Evolutionary conservation across 2,329 filamentous ascomycete species (phyloP), one percentile per base, ranked within the genome.

Genomic region (Fusarium sulawesiense): DNA sequence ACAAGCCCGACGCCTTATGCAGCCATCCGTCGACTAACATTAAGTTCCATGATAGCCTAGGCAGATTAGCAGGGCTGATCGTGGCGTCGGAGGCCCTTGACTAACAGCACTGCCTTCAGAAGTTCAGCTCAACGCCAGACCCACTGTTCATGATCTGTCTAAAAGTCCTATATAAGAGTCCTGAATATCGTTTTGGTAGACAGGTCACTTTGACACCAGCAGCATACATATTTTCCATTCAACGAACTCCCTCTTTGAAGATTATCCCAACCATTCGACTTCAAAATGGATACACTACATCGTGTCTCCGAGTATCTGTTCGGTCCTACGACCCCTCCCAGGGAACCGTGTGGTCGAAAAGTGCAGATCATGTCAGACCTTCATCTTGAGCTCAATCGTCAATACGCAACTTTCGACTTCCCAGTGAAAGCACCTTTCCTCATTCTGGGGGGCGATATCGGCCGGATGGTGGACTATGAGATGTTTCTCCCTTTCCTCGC

Each of bases 371-470:
- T 86, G 62, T 87, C 85, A 2, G 85, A 87, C 66, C 77, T 86
- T 6, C 84, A 87, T 71, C 81, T 86, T 7, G 83, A 87, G 60
- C 73, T 83, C 32, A 78, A 79, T 42, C 73, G 81, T 34, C 80
- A 84, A 60, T 86, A 85, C 64, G 62, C 71, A 9, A 74, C 76
- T 8, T 86, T 80, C 62, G 76, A 77, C 9, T 82, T 86, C 42
- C 78, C 80, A 2, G 78, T 72, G 6, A 75, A 77, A 10, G 81
- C 81, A 3, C 81, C 82, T 0, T 79, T 79, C 61, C 80, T 87
- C 16, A 71, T 87, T 37, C 77, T 87, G 1, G 82, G 78, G 3
- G 85, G 86, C 16, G 85, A 87, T 61, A 81, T 87, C 27, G 86
- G 86, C 4, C 80, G 82, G 5, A 79, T 88, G 7, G 73, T 79